Evolutionary conservation across 352 stramenopile genomes (phyloP).

Genomic region (Globisporangium cederbergense): DNA sequence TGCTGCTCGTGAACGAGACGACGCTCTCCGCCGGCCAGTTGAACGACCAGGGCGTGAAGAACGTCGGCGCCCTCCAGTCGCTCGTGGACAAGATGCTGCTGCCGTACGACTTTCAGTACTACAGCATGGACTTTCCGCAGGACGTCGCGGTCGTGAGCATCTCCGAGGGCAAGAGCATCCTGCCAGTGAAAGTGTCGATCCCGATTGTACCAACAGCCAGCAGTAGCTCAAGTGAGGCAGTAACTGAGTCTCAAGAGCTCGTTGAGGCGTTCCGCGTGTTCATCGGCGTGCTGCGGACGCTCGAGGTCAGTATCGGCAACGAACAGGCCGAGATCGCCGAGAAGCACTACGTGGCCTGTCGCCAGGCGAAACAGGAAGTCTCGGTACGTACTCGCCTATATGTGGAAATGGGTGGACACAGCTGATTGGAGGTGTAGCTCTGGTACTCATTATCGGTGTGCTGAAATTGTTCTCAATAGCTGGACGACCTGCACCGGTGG

Average conservation of each 20-base stretch:
- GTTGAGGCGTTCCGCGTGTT: constrained; percentile 71
- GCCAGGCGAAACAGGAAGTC: constrained; percentile 66
- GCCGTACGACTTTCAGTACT: constrained; percentile 83
- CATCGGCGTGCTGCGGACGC: constrained; percentile 48
- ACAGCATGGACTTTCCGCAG: constrained; percentile 81
- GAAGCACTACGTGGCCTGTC: constrained; percentile 73
- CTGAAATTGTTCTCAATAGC: constrained; percentile 23
- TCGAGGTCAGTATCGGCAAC: constrained; percentile 61
- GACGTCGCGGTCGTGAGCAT: constrained; percentile 64
- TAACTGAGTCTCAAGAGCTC: constrained; percentile 13
- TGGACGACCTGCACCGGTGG: constrained; percentile 78
- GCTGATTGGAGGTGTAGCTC: neutral
- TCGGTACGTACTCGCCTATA: constrained; percentile 35
- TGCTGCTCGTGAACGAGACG: constrained; percentile 68
- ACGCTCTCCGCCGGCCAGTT: constrained; percentile 57
- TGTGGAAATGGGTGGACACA: neutral
- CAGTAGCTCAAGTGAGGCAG: neutral
- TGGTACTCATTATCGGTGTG: neutral
- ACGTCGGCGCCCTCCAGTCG: constrained; percentile 64
- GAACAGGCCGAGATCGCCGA: constrained; percentile 74
- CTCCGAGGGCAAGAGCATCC: constrained; percentile 70
- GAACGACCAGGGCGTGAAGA: constrained; percentile 71
- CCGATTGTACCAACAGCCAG: constrained; percentile 18
- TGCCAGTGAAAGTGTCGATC: constrained; percentile 57
- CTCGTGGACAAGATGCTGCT: constrained; percentile 76